A percentile compares a stretch with the other conserved stretches of the same genome.
These are phyloP conservation scores for Exophiala lecanii-corni DNA, from an alignment of 2,329 filamentous ascomycete species.

Conservation along the genomic window DNA sequence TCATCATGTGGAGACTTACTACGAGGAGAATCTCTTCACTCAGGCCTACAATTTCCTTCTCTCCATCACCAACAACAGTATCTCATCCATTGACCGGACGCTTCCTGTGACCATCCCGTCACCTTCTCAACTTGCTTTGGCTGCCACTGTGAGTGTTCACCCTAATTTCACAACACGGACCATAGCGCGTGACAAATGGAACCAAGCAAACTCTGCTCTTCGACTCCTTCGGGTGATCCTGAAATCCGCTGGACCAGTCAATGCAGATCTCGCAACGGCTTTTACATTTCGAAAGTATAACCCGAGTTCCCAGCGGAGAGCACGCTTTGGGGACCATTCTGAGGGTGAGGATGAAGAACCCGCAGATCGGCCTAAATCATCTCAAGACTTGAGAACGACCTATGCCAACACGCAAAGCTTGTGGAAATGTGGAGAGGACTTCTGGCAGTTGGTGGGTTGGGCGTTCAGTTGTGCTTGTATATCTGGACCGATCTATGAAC, in stretches of 20 bases:
- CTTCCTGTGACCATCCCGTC: constrained; percentile 61
- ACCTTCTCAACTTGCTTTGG: constrained; percentile 67
- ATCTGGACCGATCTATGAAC: constrained; percentile 36
- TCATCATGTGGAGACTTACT: constrained; percentile 64
- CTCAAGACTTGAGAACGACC: constrained; percentile 51
- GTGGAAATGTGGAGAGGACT: constrained; percentile 74
- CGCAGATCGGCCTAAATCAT: constrained; percentile 10
- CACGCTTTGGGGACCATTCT: constrained; percentile 19
- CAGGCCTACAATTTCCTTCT: constrained; percentile 61
- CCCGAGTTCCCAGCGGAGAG: neutral
- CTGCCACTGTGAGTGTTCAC: constrained; percentile 78
- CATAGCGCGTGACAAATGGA: constrained; percentile 54
- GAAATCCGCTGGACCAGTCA: constrained; percentile 61
- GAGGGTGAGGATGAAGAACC: constrained; percentile 37
- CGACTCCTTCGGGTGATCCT: constrained; percentile 66
- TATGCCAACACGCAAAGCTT: constrained; percentile 63
- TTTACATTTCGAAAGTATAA: constrained; percentile 57
- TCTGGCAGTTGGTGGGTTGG: constrained; percentile 89
- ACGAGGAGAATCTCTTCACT: constrained; percentile 71
- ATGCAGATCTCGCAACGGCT: constrained; percentile 64
- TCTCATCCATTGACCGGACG: constrained; percentile 31
- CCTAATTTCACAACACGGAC: constrained; percentile 73
- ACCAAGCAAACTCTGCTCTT: constrained; percentile 63
- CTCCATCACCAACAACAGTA: constrained; percentile 56
- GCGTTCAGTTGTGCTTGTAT: constrained; percentile 81